A percentile compares a stretch with the other conserved stretches of the same genome.
Conservation (phyloP, 257 asterid species). For the Solanum medicagineum region DNA sequence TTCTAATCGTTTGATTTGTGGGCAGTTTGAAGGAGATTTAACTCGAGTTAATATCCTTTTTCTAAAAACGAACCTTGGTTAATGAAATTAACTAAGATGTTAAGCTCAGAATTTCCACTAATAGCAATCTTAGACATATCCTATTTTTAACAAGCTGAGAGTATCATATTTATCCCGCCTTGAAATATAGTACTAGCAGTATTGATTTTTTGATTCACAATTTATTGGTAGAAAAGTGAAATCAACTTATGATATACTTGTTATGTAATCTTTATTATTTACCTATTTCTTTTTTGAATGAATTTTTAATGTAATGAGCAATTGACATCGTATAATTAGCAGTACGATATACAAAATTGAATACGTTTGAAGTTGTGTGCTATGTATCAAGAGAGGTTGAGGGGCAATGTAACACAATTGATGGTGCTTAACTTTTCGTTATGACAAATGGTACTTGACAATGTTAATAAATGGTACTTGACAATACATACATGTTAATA, state of each 20-base stretch:
- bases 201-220: neutral
- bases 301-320: too few species aligned
- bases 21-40: neutral
- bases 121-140: neutral
- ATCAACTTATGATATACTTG: neutral
- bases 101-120: neutral
- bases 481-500: too few species aligned
- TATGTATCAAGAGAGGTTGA: too few species aligned
- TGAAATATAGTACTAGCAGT: neutral
- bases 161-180: neutral
- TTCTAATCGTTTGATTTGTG: neutral
- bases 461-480: too few species aligned
- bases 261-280: neutral
- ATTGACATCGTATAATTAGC: too few species aligned
- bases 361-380: too few species aligned
- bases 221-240: neutral
- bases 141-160: neutral
- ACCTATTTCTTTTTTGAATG: neutral
- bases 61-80: neutral
- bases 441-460: too few species aligned
- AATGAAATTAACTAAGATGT: rapidly evolving
- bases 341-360: too few species aligned
- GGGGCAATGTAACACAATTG: too few species aligned
- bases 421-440: too few species aligned
- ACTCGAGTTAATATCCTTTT: neutral